Conservation (phyloP, 257 asterid genomes). For the Dorcoceras hygrometricum region DNA sequence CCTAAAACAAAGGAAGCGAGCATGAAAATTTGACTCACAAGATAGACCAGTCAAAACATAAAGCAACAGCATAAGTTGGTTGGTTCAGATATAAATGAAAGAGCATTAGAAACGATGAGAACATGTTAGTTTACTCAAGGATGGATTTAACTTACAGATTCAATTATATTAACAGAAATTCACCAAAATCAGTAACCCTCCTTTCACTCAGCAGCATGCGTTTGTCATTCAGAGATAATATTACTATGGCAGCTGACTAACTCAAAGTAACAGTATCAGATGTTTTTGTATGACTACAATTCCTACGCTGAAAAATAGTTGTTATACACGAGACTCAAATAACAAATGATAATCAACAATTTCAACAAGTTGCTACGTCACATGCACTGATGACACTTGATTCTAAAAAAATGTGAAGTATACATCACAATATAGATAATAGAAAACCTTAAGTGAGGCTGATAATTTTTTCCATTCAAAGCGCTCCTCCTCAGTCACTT, state of each 20-base stretch:
- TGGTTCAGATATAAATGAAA: constrained; percentile 2
- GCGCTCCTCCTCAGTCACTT: constrained; percentile 65
- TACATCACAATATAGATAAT: constrained; percentile 19
- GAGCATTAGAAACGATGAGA: neutral
- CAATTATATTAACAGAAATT: neutral
- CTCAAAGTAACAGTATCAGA: neutral
- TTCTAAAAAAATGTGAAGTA: constrained; percentile 14
- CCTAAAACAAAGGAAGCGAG: neutral
- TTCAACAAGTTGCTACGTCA: neutral
- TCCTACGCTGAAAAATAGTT: neutral
- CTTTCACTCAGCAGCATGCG: neutral
- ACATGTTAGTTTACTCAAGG: neutral
- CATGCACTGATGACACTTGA: constrained; percentile 11
- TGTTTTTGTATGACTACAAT: neutral
- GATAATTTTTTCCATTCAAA: constrained; percentile 80
- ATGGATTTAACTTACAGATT: neutral
- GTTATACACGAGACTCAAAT: neutral
- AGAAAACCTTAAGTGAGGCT: constrained; percentile 62
- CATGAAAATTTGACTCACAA: neutral
- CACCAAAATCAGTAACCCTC: neutral
- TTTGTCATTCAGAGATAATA: constrained; percentile 2
- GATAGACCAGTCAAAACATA: constrained; percentile 7
- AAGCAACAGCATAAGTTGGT: neutral
- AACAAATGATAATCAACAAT: neutral
- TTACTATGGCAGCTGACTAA: neutral